phyloP scores from a whole-genome alignment of 2,329 filamentous ascomycete genomes.

The Penicillium sp. region DNA sequence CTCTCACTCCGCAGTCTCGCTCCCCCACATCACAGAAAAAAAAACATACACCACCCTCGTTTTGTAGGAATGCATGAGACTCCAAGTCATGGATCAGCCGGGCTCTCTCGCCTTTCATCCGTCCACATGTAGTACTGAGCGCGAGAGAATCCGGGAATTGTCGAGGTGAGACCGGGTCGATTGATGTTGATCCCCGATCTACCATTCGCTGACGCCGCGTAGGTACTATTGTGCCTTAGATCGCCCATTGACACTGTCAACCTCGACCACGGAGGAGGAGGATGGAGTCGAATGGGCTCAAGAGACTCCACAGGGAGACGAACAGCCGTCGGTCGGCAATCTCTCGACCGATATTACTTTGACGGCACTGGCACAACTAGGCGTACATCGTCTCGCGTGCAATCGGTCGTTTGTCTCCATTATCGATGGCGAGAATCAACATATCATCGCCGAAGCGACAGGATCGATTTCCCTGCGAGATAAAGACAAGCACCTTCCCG shows the following conservation, averaged over 20 bases:
- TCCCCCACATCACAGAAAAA: not conserved
- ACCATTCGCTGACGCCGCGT: constrained; percentile 10
- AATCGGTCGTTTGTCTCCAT: constrained; percentile 56
- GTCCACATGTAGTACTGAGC: constrained; percentile 19
- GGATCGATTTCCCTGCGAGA: constrained; percentile 44
- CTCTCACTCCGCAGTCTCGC: not conserved
- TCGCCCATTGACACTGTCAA: not conserved
- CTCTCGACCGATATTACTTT: constrained; percentile 42
- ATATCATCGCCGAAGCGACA: constrained; percentile 58
- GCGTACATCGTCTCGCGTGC: constrained; percentile 48
- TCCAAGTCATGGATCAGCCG: constrained; percentile 17
- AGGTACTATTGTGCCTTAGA: constrained; percentile 25
- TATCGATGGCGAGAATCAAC: constrained; percentile 54
- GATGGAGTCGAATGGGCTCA: not conserved
- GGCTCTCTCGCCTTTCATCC: constrained; percentile 15
- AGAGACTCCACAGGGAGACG: constrained; percentile 14
- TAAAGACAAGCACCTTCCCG: constrained; percentile 29
- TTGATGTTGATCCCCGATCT: not conserved
- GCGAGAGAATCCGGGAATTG: constrained; percentile 25
- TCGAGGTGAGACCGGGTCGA: constrained; percentile 17
- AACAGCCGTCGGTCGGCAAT: constrained; percentile 3
- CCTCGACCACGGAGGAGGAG: not conserved
- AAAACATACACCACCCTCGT: not conserved
- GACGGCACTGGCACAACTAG: constrained; percentile 57
- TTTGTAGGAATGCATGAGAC: constrained; percentile 11